Conservation (phyloP, 2,329 filamentous ascomycete genomes). For the Monilinia vaccinii-corymbosi region DNA sequence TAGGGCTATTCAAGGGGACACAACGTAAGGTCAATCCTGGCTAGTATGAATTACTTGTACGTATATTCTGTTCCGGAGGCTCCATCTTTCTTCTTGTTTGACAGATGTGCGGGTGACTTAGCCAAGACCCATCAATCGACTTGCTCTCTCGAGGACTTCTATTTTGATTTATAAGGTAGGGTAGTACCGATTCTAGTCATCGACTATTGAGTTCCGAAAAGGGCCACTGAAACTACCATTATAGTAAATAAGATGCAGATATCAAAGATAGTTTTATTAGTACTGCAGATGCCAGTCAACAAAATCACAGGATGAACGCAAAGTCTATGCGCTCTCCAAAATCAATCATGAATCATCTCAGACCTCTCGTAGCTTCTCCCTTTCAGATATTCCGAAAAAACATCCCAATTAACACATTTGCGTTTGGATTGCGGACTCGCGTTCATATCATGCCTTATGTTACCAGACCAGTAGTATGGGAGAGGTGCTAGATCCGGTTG, state of each 20-base stretch:
- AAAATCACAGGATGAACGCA: background rate
- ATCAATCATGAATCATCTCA: slow-evolving; percentile 3
- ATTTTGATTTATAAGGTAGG: background rate
- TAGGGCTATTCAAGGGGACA: background rate
- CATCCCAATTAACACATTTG: slow-evolving; percentile 5
- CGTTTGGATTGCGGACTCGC: slow-evolving; percentile 2
- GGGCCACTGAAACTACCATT: background rate
- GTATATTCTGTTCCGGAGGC: background rate
- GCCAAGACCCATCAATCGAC: background rate
- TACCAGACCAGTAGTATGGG: slow-evolving; percentile 8
- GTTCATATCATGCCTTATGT: slow-evolving; percentile 1
- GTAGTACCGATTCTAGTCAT: background rate
- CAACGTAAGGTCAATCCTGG: background rate
- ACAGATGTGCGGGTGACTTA: background rate
- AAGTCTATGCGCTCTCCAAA: background rate
- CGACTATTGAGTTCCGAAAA: background rate
- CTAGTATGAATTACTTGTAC: background rate
- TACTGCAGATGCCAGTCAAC: background rate
- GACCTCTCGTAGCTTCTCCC: background rate
- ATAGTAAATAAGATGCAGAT: background rate
- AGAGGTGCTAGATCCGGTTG: slow-evolving; percentile 7
- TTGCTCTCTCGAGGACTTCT: background rate
- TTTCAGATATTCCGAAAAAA: slow-evolving; percentile 2
- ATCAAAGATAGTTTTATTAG: background rate
- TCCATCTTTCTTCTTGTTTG: background rate